Evolutionary conservation across 768 basidiomycete species (phyloP), one percentile per base, ranked within the genome.

Genomic region (Lactarius vividus): DNA sequence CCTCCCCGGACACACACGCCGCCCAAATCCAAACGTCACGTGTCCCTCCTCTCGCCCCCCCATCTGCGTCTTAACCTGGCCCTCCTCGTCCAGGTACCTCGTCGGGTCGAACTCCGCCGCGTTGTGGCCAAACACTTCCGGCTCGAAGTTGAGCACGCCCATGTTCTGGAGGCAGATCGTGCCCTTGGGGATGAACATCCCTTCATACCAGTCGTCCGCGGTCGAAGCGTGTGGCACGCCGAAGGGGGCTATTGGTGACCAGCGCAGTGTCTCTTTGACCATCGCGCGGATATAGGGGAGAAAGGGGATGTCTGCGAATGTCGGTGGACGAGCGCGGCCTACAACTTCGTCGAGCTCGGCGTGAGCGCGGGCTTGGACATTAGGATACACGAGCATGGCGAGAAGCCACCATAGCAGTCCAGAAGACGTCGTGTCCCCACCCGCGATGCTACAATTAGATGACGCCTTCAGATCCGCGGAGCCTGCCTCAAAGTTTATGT

Each of bases 321-420:
- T 71, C 0, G 81, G 82, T 9, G 82, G 72, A 5, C 80, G 73
- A 23, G 68, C 73, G 1, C 53, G 28, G 18, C 77, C 59, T 13
- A 82, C 66, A 4, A 82, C 74, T 2, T 57, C 29, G 66, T 83
- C 81, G 16, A 83, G 73, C 68, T 82, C 81, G 4, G 71, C 73
- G 57, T 81, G 82, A 0, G 79, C 80, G 59, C 69, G 75, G 13
- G 44, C 62, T 63, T 78, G 78, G 20, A 74, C 69, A 15, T 77
- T 74, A 1, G 81, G 81, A 63, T 79, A 69, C 5, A 75, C 67
- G 2, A 77, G 71, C 77, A 83, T 78, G 1, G 77, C 76, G 18
- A 81, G 72, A 49, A 82, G 66, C 67, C 82, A 79, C 2, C 73
- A 66, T 11, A 69, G 64, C 3, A 80, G 54, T 2, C 74, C 68